Evolutionary conservation across 75 land plant genomes (phyloP), one percentile per base, ranked within the genome.

Genomic region (Picea glauca): DNA sequence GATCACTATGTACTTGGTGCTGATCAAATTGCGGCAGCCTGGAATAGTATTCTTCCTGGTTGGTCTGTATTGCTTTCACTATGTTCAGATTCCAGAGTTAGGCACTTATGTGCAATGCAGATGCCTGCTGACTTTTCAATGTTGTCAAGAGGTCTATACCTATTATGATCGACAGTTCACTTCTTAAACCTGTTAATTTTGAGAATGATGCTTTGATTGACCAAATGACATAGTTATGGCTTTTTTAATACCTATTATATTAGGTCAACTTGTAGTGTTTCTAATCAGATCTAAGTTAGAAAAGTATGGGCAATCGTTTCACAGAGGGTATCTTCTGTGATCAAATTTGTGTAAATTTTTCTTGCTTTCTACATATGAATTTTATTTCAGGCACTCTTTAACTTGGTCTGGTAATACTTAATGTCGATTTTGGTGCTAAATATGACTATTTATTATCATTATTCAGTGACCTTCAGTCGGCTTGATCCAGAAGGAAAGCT

Each of bases 401-500:
- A 23, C 43, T n/a, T 58, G n/a, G 58, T 18, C 70, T 6, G 58
- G 72, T 68, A 20, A 20, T 40, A 31, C 33, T 70, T 40, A 17
- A 70, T 70, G 26, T 13, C n/a, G n/a, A 70, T 70, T 70, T 20
- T 21, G 46, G n/a, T 70, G 20, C 74, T 40, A 70, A 70, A 38
- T 70, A 40, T 70, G 3, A 18, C n/a, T 21, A 63, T 62, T 57
- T 17, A 11, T 40, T 78, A 43, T 80, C 20, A 66, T 46, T 81
- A 62, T 67, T 67, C 93, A 96, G 99, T 96, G 54, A 94, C 93
- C 63, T 96, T 96, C 80, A 91, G 95, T 76, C 82, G 99, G 60
- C 83, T 92, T 54, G 99, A 94, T 74, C 98, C 98, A 33, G 98
- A 92, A 84, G 98, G 95, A 58, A 96, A 92, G 84, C 82, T 96